Conservation (phyloP, 495 filamentous ascomycete species). For the Amphirosellinia nigrospora region DNA sequence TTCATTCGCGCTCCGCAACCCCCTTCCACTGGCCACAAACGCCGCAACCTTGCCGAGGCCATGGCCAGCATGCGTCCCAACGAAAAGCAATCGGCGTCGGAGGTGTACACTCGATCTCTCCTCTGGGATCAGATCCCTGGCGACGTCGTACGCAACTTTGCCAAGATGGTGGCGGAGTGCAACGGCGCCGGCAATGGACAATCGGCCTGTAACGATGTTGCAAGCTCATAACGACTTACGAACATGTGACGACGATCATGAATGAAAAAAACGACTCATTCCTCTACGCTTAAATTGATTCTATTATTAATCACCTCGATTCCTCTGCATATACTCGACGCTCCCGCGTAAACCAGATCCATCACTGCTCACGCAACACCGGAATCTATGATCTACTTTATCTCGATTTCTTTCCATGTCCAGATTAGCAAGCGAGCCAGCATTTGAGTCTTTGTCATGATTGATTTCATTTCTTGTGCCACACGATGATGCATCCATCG, state of each 20-base stretch:
- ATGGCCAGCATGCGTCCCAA: slow-evolving; percentile 77
- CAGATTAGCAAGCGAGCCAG: slow-evolving; percentile 49
- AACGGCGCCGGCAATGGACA: slow-evolving; percentile 41
- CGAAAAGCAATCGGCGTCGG: slow-evolving; percentile 71
- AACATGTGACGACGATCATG: slow-evolving; percentile 29
- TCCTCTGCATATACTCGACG: slow-evolving; percentile 36
- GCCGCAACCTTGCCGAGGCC: slow-evolving; percentile 81
- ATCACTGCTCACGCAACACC: slow-evolving; percentile 35
- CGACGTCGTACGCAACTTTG: slow-evolving; percentile 92
- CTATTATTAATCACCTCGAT: slow-evolving; percentile 25
- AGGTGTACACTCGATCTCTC: slow-evolving; percentile 90
- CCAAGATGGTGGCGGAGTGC: slow-evolving; percentile 77
- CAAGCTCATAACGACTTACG: slow-evolving; percentile 44
- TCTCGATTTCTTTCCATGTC: slow-evolving; percentile 32
- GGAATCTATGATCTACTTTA: slow-evolving; percentile 40
- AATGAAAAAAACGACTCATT: slow-evolving; percentile 29
- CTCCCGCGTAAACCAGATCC: slow-evolving; percentile 32
- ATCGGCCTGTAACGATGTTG: slow-evolving; percentile 38
- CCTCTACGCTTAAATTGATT: slow-evolving; percentile 16
- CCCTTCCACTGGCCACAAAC: slow-evolving; percentile 58
- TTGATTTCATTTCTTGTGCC: slow-evolving; percentile 26
- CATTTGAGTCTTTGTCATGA: slow-evolving; percentile 43
- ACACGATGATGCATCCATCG: neutral
- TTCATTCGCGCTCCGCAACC: slow-evolving; percentile 60
- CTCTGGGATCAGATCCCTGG: slow-evolving; percentile 93